Base-by-base conservation (phyloP, 495 filamentous ascomycete genomes). In the Penicillium manginii region DNA sequence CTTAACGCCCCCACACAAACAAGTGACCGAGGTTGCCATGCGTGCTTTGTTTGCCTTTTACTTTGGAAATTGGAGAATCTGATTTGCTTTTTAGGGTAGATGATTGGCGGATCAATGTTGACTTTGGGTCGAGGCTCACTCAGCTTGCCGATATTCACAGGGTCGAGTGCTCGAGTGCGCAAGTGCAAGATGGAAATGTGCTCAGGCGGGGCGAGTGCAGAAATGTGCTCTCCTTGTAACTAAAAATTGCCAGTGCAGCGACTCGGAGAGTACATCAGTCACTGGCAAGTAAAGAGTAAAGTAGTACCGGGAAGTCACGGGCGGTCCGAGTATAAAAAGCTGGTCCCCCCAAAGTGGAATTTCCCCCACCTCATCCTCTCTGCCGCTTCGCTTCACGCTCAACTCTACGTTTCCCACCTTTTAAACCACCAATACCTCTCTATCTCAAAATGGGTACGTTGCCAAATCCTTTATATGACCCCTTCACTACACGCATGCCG, bases 1-100 rank as follows among this genome's bases (percentile, higher is more conserved):
- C 12, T 56, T 73, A 11, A 79, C 69, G 18, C 68, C 58, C 42
- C 80, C 75, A 63, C 88, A 91, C 43, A 84, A 76, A 68, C 88
- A 91, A 47, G 83, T 72, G 45, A 84, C 72, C 31, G 65, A 61
- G 49, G 42, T 54, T 19, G 60, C 29, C 63, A 68, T 66, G 31
- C 11, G 43, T 15, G 21, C 32, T 26, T 37, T 9, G 47, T 47
- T n/a, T 54, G 31, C 32, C 6, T 2, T 18, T 42, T 22, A 3
- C 21, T 50, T 49, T 18, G 47, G 46, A 23, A 8, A 52, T 49
- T 18, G 47, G 46, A 23, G 26, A 52, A 9, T 21, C 40, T 45
- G 40, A 19, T 47, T 45, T 47, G 1, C 45, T 22, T 14, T 29
- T 26, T 47, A 9, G 9, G 14, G 10, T 2, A 14, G 15, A 47